A percentile compares a stretch with the other conserved stretches of the same genome.
Evolutionary conservation across 306 rosid species (phyloP).

Genomic region (Bauhinia variegata): DNA sequence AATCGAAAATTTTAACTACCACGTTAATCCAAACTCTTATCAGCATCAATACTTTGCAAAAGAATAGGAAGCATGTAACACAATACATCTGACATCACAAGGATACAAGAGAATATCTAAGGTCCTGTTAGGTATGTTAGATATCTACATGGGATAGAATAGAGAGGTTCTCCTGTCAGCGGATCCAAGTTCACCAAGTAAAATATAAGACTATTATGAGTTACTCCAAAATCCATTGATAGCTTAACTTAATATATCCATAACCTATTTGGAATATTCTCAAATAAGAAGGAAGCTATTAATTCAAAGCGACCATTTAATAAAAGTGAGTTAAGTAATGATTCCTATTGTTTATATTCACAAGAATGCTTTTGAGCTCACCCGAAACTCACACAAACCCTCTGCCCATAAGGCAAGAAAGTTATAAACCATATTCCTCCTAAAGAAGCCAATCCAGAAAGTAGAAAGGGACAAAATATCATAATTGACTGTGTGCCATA

Average conservation of each 20-base stretch:
- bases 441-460: conserved; percentile 6
- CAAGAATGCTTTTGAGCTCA: conserved; percentile 13
- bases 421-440: neutral
- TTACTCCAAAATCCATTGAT: neutral
- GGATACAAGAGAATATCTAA: conserved; percentile 14
- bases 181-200: conserved; percentile 19
- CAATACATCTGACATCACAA: conserved; percentile 23
- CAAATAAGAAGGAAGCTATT: neutral
- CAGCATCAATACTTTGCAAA: conserved; percentile 3
- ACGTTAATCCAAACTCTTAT: neutral
- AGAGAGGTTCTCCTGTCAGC: conserved; percentile 6
- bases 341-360: neutral
- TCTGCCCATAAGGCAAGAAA: neutral
- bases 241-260: conserved; percentile 10
- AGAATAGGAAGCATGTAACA: neutral
- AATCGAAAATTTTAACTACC: conserved; percentile 2
- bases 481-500: neutral
- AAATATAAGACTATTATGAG: neutral
- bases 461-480: neutral
- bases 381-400: conserved; percentile 12
- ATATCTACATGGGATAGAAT: conserved; percentile 15
- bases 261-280: neutral
- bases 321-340: neutral
- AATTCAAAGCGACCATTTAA: neutral
- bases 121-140: neutral